Percentiles rank a stretch among this genome's conserved stretches.
Evolutionary conservation across 1,284 basidiomycete genomes (phyloP).

Genomic region (Melampsora medusae): DNA sequence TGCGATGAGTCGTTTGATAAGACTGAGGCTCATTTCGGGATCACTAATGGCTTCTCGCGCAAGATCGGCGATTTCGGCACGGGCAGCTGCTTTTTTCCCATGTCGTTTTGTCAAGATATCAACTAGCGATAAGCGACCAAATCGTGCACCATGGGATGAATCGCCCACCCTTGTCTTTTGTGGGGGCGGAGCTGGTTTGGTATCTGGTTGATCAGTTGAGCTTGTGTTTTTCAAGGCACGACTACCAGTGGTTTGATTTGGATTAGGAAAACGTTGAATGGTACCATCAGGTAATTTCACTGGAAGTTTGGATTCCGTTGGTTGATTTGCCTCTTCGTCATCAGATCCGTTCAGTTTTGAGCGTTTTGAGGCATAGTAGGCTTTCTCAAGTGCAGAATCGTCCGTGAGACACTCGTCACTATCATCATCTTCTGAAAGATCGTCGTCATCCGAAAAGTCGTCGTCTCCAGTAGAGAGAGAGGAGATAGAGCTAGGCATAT

Average conservation of each 20-base stretch:
- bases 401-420: constrained; percentile 43
- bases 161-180: neutral
- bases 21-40: constrained; percentile 44
- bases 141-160: constrained; percentile 32
- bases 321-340: constrained; percentile 46
- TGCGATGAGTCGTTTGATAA: constrained; percentile 36
- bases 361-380: constrained; percentile 46
- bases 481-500: constrained; percentile 35
- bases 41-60: constrained; percentile 46
- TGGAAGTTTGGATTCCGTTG: constrained; percentile 46
- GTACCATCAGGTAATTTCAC: constrained; percentile 42
- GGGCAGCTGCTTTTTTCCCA: constrained; percentile 48
- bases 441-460: constrained; percentile 46
- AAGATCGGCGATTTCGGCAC: constrained; percentile 48
- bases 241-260: neutral
- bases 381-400: constrained; percentile 49
- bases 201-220: neutral
- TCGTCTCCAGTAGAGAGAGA: constrained; percentile 5
- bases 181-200: neutral
- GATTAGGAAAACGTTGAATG: constrained; percentile 47
- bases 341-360: constrained; percentile 42
- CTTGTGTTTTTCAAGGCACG: constrained; percentile 13
- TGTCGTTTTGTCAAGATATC: constrained; percentile 45
- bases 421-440: constrained; percentile 22
- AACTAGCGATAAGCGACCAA: constrained; percentile 28